phyloP scores from a whole-genome alignment of 2,329 filamentous ascomycete species.

The Phoma sp. region DNA sequence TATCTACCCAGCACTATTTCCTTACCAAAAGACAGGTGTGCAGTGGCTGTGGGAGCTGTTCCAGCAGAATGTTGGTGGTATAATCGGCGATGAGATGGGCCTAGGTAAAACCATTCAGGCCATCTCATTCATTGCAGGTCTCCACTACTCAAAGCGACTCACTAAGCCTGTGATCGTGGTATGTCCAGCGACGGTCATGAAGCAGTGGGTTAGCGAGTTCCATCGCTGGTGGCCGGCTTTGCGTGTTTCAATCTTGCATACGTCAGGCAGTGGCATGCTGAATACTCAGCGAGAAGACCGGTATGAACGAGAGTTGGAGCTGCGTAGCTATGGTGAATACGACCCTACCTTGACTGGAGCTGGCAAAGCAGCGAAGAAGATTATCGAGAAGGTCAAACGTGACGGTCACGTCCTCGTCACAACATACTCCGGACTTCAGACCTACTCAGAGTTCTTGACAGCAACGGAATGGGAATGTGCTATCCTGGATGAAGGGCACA shows the following conservation, averaged over 20 bases:
- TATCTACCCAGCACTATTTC: conserved; percentile 89
- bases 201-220: conserved; percentile 98
- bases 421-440: conserved; percentile 94
- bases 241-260: conserved; percentile 91
- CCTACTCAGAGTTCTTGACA: conserved; percentile 82
- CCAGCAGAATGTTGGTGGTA: conserved; percentile 87
- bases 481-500: conserved; percentile 95
- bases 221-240: conserved; percentile 99
- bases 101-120: conserved; percentile 91
- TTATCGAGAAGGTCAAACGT: conserved; percentile 81
- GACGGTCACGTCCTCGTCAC: conserved; percentile 94
- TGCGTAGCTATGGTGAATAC: conserved; percentile 55
- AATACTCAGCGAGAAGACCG: conserved; percentile 70
- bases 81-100: conserved; percentile 98
- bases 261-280: conserved; percentile 95
- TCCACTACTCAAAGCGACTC: conserved; percentile 90
- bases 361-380: conserved; percentile 75
- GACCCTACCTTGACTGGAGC: conserved; percentile 58
- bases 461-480: conserved; percentile 91
- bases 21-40: conserved; percentile 96
- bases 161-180: conserved; percentile 88
- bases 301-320: conserved; percentile 68
- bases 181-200: conserved; percentile 91
- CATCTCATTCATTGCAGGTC: conserved; percentile 83
- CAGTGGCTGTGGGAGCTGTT: conserved; percentile 96